phyloP scores from a whole-genome alignment of 495 filamentous ascomycete species.

The Cenococcum geophilum region DNA sequence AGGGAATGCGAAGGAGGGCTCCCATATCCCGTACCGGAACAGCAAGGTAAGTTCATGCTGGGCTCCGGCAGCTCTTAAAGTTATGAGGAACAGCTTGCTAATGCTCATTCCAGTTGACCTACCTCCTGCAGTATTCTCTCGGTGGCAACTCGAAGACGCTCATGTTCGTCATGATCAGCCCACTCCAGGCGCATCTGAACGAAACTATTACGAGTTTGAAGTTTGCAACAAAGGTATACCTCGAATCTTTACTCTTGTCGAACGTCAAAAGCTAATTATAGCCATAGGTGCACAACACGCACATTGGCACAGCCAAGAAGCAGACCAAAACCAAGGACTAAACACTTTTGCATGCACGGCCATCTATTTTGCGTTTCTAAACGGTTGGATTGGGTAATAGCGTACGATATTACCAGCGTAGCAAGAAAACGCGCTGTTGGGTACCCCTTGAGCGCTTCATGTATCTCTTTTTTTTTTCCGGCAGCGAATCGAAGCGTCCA shows the following conservation, averaged over 20 bases:
- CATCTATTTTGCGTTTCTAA: background rate
- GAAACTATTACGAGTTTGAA: constrained; percentile 94
- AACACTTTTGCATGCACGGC: background rate
- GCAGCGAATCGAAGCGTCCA: background rate
- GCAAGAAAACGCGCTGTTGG: background rate
- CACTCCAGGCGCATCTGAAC: constrained; percentile 79
- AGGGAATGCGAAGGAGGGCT: constrained; percentile 76
- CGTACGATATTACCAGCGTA: background rate
- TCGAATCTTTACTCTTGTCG: too few species aligned
- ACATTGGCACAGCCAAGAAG: constrained; percentile 79
- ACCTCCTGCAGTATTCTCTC: constrained; percentile 89
- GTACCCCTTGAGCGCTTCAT: background rate
- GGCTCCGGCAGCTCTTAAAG: background rate
- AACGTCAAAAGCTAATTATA: too few species aligned
- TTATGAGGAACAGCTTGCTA: background rate
- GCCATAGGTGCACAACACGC: constrained; percentile 64
- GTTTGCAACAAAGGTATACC: constrained; percentile 73
- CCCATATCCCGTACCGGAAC: constrained; percentile 89
- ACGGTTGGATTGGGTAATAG: too few species aligned
- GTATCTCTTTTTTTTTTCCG: background rate
- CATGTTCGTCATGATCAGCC: constrained; percentile 98
- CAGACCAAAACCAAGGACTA: constrained; percentile 57
- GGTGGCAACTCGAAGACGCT: constrained; percentile 95
- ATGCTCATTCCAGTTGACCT: constrained; percentile 60
- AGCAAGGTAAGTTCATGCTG: constrained; percentile 60